Percentiles rank a stretch among this genome's conserved stretches.
Conservation (phyloP, 345 rosid genomes). For the Linum usitatissimum region DNA sequence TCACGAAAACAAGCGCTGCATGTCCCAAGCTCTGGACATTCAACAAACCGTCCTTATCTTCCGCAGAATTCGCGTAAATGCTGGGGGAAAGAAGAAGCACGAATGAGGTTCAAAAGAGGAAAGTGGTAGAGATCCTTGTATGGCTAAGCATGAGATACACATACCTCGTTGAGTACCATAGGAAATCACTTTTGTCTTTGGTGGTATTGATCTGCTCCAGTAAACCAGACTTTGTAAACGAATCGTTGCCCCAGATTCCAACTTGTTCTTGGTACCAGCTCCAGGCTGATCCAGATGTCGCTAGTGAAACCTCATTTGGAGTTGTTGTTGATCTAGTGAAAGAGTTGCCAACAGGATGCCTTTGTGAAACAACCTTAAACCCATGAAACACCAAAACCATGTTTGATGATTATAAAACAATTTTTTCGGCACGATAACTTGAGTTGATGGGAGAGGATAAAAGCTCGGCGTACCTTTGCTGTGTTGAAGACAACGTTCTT, state of each 20-base stretch:
- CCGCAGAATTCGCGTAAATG: conserved; percentile 20
- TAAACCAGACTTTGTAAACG: conserved; percentile 32
- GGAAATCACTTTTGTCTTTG: conserved; percentile 44
- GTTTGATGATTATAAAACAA: too few relatives aligned
- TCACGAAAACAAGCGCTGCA: conserved; percentile 49
- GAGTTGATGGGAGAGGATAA: too few relatives aligned
- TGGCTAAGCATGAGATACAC: not conserved
- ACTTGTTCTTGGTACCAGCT: conserved; percentile 45
- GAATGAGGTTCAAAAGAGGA: not conserved
- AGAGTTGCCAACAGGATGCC: conserved; percentile 25
- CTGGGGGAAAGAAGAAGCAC: conserved; percentile 13
- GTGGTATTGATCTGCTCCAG: conserved; percentile 54
- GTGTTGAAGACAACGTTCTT: conserved; percentile 46
- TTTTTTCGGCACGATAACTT: too few relatives aligned
- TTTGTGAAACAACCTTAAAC: conserved; percentile 45
- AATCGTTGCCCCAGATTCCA: conserved; percentile 38
- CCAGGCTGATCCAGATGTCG: conserved; percentile 23
- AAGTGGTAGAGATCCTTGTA: not conserved
- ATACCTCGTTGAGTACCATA: conserved; percentile 55
- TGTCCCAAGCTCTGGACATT: conserved; percentile 45
- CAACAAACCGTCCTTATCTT: conserved; percentile 19
- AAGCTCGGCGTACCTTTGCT: conserved; percentile 33
- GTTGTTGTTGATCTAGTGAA: conserved; percentile 16
- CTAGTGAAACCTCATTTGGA: conserved; percentile 14
- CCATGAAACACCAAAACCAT: not conserved